Conservation (phyloP, 139 green algal species). For the Picochlorum sp. region DNA sequence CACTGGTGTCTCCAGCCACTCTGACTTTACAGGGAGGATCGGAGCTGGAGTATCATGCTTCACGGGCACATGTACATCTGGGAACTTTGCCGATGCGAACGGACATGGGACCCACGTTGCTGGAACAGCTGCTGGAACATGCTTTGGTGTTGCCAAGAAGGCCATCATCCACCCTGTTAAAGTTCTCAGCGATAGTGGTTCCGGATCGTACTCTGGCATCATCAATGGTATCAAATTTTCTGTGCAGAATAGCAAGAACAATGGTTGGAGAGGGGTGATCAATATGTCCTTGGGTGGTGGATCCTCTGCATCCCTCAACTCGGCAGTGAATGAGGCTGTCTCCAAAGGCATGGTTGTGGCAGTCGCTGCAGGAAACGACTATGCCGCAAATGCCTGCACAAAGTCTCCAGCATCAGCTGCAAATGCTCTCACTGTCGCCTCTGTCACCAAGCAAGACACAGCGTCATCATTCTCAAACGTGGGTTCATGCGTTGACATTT, state of each 20-base stretch:
- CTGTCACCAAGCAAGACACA: constrained; percentile 18
- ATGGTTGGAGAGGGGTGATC: constrained; percentile 42
- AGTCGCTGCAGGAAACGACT: constrained; percentile 41
- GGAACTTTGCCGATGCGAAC: constrained; percentile 28
- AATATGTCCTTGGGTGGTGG: constrained; percentile 52
- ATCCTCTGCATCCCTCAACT: constrained; percentile 38
- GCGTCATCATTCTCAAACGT: constrained; percentile 54
- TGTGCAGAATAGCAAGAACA: constrained; percentile 11
- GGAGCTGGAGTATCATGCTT: constrained; percentile 1
- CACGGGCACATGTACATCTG: background rate
- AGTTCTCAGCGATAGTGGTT: constrained; percentile 31
- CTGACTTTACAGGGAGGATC: constrained; percentile 31
- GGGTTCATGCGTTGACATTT: constrained; percentile 57
- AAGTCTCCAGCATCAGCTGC: constrained; percentile 36
- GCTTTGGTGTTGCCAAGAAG: constrained; percentile 52
- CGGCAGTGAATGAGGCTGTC: constrained; percentile 26
- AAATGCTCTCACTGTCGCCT: constrained; percentile 42
- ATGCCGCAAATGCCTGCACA: constrained; percentile 44
- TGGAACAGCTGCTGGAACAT: constrained; percentile 40
- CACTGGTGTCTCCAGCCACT: constrained; percentile 41
- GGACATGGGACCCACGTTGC: constrained; percentile 61
- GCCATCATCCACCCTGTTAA: constrained; percentile 38
- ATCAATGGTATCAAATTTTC: constrained; percentile 46
- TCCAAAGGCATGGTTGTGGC: constrained; percentile 36
- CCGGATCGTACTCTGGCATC: constrained; percentile 45